Evolutionary conservation across 129 eudicot genomes (phyloP).

Genomic region (Gnaphalium uliginosum): DNA sequence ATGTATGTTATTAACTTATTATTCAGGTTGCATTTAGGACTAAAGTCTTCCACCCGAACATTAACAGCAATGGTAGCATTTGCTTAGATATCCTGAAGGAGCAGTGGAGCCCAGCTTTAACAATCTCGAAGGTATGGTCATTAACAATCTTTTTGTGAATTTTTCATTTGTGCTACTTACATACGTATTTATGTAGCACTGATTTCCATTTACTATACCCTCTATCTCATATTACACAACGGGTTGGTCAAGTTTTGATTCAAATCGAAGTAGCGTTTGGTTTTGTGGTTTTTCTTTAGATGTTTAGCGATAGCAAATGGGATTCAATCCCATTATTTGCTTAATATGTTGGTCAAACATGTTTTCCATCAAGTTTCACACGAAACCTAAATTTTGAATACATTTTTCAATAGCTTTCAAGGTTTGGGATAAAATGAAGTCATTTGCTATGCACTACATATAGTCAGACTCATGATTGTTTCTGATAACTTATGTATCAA

Average conservation of each 20-base stretch:
- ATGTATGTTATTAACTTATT: not conserved
- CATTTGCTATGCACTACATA: too few relatives aligned
- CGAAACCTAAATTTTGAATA: not conserved
- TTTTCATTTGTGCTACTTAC: not conserved
- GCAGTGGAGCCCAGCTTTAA: slow-evolving; percentile 49
- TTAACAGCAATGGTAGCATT: slow-evolving; percentile 48
- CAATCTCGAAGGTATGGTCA: slow-evolving; percentile 40
- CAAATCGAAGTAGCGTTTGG: not conserved
- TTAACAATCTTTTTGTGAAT: not conserved
- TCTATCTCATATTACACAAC: not conserved
- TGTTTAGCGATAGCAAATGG: not conserved
- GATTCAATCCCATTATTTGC: not conserved
- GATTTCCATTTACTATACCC: not conserved
- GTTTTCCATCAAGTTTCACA: not conserved
- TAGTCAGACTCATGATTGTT: too few relatives aligned
- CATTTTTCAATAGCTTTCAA: too few relatives aligned
- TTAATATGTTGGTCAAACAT: not conserved
- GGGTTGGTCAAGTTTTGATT: not conserved
- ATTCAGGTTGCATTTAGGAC: slow-evolving; percentile 46
- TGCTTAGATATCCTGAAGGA: slow-evolving; percentile 42
- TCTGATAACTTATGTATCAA: not conserved
- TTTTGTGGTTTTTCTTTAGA: not conserved
- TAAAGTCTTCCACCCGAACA: slow-evolving; percentile 47
- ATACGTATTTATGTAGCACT: not conserved
- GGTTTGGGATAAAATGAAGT: too few relatives aligned